A percentile compares a stretch with the other conserved stretches of the same genome.
Conservation (phyloP, 2,329 filamentous ascomycete genomes). For the Leptosphaerulina australis region DNA sequence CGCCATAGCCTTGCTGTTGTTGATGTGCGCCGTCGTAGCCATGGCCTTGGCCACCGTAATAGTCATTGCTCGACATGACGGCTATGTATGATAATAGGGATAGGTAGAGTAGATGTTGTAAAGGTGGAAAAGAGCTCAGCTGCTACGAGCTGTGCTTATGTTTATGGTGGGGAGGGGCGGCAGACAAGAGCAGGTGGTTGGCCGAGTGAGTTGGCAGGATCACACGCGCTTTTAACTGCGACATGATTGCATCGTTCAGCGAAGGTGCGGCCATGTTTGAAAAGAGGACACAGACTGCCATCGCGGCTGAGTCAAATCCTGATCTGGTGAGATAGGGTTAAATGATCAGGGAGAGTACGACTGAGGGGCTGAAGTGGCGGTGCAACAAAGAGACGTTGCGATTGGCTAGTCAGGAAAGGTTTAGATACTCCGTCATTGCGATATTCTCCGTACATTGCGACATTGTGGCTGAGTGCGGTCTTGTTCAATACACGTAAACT, state of each 20-base stretch:
- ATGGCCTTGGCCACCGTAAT: constrained; percentile 44
- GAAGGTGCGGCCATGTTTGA: constrained; percentile 10
- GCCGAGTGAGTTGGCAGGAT: constrained; percentile 25
- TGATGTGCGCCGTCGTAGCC: constrained; percentile 37
- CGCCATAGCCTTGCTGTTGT: constrained; percentile 34
- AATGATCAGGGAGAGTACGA: constrained; percentile 4
- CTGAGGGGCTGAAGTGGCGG: constrained; percentile 14
- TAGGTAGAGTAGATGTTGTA: constrained; percentile 1
- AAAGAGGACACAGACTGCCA: constrained; percentile 19
- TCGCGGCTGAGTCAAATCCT: constrained; percentile 29
- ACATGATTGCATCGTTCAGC: constrained; percentile 19
- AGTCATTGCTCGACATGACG: constrained; percentile 39
- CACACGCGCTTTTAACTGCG: constrained; percentile 31
- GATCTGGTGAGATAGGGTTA: constrained; percentile 10
- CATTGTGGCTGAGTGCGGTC: neutral
- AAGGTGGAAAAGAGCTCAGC: constrained; percentile 13
- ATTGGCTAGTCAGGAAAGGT: neutral
- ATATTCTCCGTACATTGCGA: neutral
- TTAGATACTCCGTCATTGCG: neutral
- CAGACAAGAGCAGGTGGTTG: constrained; percentile 18
- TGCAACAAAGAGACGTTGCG: constrained; percentile 1
- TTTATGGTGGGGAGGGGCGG: constrained; percentile 31
- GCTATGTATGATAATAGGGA: neutral
- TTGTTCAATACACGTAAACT: neutral
- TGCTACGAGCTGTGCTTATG: constrained; percentile 18